These are phyloP conservation scores for Davidsoniella eucalypti DNA, from an alignment of 2,329 filamentous ascomycete genomes.

Conservation along the genomic window DNA sequence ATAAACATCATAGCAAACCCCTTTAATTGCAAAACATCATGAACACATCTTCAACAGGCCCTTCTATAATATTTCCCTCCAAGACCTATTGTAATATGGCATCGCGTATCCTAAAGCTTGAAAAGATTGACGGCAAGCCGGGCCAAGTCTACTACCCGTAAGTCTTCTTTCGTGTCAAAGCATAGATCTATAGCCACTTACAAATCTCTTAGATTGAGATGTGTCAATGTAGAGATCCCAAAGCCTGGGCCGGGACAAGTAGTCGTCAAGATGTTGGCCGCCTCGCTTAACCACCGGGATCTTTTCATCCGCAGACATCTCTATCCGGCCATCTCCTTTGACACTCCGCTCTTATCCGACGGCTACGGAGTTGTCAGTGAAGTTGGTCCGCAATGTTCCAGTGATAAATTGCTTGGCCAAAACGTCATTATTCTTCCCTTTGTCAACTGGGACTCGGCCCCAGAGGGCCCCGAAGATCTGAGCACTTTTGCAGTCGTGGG, in stretches of 20 bases:
- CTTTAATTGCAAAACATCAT: background rate
- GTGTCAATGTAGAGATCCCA: conserved; percentile 24
- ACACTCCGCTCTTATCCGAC: conserved; percentile 64
- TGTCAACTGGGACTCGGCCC: conserved; percentile 56
- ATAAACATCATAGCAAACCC: too few species aligned
- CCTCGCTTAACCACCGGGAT: conserved; percentile 86
- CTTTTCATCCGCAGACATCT: conserved; percentile 85
- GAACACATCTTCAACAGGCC: background rate
- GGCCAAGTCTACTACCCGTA: conserved; percentile 77
- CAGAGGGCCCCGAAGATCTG: conserved; percentile 56
- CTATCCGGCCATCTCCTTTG: conserved; percentile 73
- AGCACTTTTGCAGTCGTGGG: conserved; percentile 47
- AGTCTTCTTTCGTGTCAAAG: conserved; percentile 15
- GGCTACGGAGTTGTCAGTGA: conserved; percentile 59
- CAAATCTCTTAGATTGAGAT: background rate
- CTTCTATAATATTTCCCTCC: conserved; percentile 5
- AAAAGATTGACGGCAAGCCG: conserved; percentile 63
- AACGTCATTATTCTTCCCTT: conserved; percentile 65
- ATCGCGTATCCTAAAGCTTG: conserved; percentile 35
- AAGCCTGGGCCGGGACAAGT: conserved; percentile 50
- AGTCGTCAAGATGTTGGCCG: conserved; percentile 58
- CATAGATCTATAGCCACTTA: background rate
- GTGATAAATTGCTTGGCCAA: conserved; percentile 34
- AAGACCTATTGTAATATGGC: conserved; percentile 5
- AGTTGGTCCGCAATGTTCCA: conserved; percentile 33